Conservation (phyloP, 306 rosid species). For the Castanea mollissima region DNA sequence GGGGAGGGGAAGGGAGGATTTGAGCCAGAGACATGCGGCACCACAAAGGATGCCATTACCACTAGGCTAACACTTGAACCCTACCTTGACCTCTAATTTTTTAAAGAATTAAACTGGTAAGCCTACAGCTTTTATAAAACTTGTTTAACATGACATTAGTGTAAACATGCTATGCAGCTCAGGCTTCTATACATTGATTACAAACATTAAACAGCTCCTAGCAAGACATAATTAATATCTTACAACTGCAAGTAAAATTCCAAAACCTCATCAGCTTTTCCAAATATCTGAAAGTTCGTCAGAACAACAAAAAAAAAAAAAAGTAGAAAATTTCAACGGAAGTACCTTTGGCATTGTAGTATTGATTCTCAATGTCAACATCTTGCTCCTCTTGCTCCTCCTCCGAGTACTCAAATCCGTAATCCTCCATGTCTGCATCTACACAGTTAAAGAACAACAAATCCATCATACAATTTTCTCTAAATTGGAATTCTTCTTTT, state of each 20-base stretch:
- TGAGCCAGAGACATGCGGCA: too few species aligned
- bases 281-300: not conserved
- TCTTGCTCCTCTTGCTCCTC: constrained; percentile 99
- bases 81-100: not conserved
- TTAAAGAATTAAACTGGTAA: not conserved
- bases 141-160: not conserved
- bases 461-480: not conserved
- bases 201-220: not conserved
- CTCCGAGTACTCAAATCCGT: constrained; percentile 95
- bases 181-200: not conserved
- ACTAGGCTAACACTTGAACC: not conserved
- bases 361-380: constrained; percentile 98
- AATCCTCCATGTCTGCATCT: constrained; percentile 99
- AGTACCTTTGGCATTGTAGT: constrained; percentile 88
- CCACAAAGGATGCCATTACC: too few species aligned
- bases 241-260: not conserved
- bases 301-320: not conserved
- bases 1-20: too few species aligned
- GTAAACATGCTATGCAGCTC: too few species aligned
- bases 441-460: constrained; percentile 17
- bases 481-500: not conserved
- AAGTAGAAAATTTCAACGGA: not conserved
- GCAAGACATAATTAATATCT: not conserved
- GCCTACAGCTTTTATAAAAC: not conserved
- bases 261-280: constrained; percentile 11